Percentiles rank a stretch among this genome's conserved stretches.
Evolutionary conservation across 2,329 filamentous ascomycete species (phyloP).

Genomic region (Colletotrichum agaves): DNA sequence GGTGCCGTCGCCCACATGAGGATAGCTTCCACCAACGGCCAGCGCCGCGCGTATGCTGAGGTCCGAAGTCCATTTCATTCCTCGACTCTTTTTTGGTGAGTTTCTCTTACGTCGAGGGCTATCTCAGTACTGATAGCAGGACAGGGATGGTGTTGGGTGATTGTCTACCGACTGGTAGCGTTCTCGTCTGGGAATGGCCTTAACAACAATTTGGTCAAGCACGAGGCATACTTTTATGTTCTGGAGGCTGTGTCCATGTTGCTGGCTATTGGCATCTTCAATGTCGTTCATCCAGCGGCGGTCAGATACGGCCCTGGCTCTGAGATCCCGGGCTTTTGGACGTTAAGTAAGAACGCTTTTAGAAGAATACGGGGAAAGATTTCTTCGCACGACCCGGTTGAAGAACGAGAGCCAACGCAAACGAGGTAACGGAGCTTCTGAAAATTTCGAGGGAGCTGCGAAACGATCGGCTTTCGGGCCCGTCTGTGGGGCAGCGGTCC

Average conservation of each 20-base stretch:
- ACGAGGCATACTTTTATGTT: slow-evolving; percentile 60
- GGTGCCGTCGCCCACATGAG: too few species aligned
- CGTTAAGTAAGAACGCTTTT: background rate
- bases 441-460: too few species aligned
- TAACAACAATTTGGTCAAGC: slow-evolving; percentile 38
- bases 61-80: too few species aligned
- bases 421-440: too few species aligned
- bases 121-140: too few species aligned
- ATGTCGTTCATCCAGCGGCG: slow-evolving; percentile 51
- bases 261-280: slow-evolving; percentile 55
- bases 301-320: slow-evolving; percentile 17
- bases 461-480: background rate
- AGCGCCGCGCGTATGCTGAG: too few species aligned
- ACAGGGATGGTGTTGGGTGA: too few species aligned
- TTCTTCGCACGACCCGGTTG: background rate
- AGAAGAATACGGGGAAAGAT: background rate
- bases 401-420: slow-evolving; percentile 30
- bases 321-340: slow-evolving; percentile 26
- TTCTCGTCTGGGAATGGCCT: slow-evolving; percentile 54
- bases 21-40: too few species aligned
- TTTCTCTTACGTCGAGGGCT: too few species aligned
- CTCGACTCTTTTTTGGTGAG: too few species aligned
- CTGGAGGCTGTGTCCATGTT: slow-evolving; percentile 58
- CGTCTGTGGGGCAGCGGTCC: background rate
- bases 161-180: slow-evolving; percentile 65